Evolutionary conservation across 345 rosid genomes (phyloP).

Genomic region (Gossypium sturtianum): DNA sequence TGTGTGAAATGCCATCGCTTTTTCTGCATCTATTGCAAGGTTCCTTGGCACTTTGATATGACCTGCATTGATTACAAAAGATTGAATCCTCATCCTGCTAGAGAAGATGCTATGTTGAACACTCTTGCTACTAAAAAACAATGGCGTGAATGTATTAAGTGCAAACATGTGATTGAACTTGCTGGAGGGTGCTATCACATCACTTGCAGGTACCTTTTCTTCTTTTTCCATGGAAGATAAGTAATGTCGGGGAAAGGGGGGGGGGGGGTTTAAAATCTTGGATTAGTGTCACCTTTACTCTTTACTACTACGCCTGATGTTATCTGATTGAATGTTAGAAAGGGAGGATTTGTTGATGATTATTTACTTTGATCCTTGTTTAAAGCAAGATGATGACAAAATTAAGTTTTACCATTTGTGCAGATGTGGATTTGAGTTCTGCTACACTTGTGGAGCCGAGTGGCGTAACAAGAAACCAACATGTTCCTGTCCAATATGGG

Average conservation of each 20-base stretch:
- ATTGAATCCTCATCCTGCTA: constrained; percentile 30
- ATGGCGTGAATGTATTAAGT: constrained; percentile 47
- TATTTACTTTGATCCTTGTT: not conserved
- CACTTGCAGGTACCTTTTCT: constrained; percentile 43
- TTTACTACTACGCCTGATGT: too few relatives aligned
- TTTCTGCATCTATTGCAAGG: constrained; percentile 73
- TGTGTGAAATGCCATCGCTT: constrained; percentile 49
- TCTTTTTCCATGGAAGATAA: too few relatives aligned
- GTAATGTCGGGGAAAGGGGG: not conserved
- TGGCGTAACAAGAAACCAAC: constrained; percentile 23
- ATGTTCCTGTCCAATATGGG: too few relatives aligned
- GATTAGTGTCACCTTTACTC: not conserved
- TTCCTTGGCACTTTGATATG: constrained; percentile 61
- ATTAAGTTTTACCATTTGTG: not conserved
- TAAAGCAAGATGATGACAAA: not conserved
- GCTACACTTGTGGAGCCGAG: constrained; percentile 59
- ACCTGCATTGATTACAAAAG: constrained; percentile 42
- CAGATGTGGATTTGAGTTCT: constrained; percentile 56
- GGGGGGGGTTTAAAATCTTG: not conserved
- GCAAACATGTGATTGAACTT: constrained; percentile 52
- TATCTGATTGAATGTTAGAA: not conserved
- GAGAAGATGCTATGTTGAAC: constrained; percentile 46
- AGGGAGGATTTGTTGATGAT: not conserved
- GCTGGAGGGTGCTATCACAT: constrained; percentile 51
- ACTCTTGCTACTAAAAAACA: constrained; percentile 37